phyloP scores from a whole-genome alignment of 2,329 filamentous ascomycete genomes.

The Pyricularia sp. region DNA sequence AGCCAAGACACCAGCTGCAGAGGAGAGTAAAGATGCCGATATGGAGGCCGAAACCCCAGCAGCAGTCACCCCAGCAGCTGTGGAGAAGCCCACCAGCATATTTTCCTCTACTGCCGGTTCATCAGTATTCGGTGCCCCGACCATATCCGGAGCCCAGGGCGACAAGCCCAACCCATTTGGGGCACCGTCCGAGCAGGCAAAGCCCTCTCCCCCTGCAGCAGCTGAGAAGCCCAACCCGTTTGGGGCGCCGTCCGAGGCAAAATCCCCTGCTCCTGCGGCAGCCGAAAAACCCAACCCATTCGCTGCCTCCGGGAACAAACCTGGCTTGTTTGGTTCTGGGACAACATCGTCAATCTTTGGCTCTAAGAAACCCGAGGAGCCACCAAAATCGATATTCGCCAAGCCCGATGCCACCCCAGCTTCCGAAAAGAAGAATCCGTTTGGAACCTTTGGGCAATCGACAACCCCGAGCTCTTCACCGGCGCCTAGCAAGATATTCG shows the following conservation, averaged over 20 bases:
- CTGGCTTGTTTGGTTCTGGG: neutral
- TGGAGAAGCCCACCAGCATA: slow-evolving; percentile 23
- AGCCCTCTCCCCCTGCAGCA: neutral
- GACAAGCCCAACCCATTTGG: slow-evolving; percentile 1
- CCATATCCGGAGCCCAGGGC: slow-evolving; percentile 10
- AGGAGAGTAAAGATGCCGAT: slow-evolving; percentile 33
- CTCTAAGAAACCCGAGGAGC: neutral
- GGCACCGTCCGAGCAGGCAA: neutral
- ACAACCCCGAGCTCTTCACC: slow-evolving; percentile 13
- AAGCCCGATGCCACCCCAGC: slow-evolving; percentile 11
- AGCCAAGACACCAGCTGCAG: slow-evolving; percentile 19
- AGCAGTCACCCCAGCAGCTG: slow-evolving; percentile 18
- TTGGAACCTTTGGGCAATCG: slow-evolving; percentile 7
- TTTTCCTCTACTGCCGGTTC: slow-evolving; percentile 27
- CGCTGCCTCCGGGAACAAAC: neutral
- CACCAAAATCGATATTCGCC: slow-evolving; percentile 10
- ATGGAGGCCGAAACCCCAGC: slow-evolving; percentile 29
- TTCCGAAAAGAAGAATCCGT: slow-evolving; percentile 2
- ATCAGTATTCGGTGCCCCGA: slow-evolving; percentile 28
- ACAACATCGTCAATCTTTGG: neutral
- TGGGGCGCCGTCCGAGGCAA: neutral
- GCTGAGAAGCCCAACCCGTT: neutral
- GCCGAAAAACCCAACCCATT: neutral
- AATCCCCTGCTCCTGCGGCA: neutral
- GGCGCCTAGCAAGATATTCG: slow-evolving; percentile 13